Percentiles rank a stretch among this genome's conserved stretches.
These are phyloP conservation scores for Cladobotryum mycophilum DNA, from an alignment of 2,329 filamentous ascomycete genomes.

Conservation along the genomic window DNA sequence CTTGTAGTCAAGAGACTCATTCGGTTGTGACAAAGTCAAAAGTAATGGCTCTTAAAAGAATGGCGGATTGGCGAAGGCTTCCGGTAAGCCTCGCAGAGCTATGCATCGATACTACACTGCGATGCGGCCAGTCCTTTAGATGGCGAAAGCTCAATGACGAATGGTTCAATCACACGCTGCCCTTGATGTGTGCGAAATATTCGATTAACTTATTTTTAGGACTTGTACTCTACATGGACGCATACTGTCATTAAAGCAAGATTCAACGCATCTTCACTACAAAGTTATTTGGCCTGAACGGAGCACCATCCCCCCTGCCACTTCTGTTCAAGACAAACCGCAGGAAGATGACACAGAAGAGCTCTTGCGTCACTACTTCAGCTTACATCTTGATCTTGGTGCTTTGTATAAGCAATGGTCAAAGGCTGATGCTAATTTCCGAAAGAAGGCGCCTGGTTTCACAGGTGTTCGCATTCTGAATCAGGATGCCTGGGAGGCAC, in stretches of 20 bases:
- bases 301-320: constrained; percentile 6
- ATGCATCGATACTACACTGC: constrained; percentile 87
- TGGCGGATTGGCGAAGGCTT: constrained; percentile 81
- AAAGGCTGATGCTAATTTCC: constrained; percentile 77
- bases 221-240: constrained; percentile 80
- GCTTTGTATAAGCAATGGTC: constrained; percentile 85
- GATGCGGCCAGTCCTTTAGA: constrained; percentile 94
- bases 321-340: constrained; percentile 10
- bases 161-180: constrained; percentile 51
- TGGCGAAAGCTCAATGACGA: constrained; percentile 83
- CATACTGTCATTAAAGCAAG: constrained; percentile 79
- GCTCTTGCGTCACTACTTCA: constrained; percentile 80
- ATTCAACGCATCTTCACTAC: constrained; percentile 72
- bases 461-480: constrained; percentile 85
- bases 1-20: no score
- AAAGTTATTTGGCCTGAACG: constrained; percentile 55
- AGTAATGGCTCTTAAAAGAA: constrained; percentile 36
- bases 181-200: neutral
- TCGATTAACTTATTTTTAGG: constrained; percentile 35
- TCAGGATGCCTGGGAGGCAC: constrained; percentile 93
- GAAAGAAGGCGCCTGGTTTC: constrained; percentile 78
- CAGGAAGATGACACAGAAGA: constrained; percentile 61
- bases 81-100: constrained; percentile 78
- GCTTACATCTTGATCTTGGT: constrained; percentile 69
- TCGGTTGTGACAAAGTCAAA: no score